These are phyloP conservation scores for Morella rubra DNA, from an alignment of 306 rosid species.

Conservation along the genomic window DNA sequence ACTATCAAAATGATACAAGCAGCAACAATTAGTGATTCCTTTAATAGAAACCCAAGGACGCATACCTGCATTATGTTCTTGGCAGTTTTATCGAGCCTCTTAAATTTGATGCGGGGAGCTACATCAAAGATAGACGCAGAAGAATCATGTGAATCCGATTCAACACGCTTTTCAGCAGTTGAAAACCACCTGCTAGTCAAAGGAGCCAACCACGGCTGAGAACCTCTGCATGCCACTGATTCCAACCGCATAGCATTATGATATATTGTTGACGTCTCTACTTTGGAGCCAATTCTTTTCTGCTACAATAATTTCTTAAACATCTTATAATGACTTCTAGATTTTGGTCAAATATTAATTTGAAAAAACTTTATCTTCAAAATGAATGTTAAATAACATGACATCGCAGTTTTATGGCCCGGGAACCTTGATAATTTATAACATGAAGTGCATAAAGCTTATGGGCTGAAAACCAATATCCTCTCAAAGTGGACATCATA, in stretches of 20 bases:
- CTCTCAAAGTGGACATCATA: not conserved
- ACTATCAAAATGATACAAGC: slow-evolving; percentile 21
- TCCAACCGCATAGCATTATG: slow-evolving; percentile 37
- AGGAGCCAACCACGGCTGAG: slow-evolving; percentile 34
- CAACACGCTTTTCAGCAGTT: slow-evolving; percentile 38
- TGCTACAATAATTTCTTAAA: slow-evolving; percentile 25
- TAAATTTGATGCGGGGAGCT: slow-evolving; percentile 76
- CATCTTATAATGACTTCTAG: slow-evolving; percentile 7
- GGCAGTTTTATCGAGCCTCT: slow-evolving; percentile 89
- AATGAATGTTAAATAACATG: not conserved
- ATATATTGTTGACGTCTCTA: slow-evolving; percentile 30
- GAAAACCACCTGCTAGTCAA: slow-evolving; percentile 45
- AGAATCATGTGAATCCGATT: slow-evolving; percentile 43
- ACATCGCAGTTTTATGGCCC: not conserved
- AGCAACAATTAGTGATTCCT: not conserved
- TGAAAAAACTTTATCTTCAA: not conserved
- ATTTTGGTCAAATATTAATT: too few species aligned
- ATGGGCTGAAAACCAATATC: not conserved
- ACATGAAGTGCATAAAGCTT: not conserved
- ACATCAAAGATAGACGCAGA: slow-evolving; percentile 35
- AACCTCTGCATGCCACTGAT: slow-evolving; percentile 27
- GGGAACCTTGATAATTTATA: not conserved
- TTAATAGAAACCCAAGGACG: slow-evolving; percentile 8
- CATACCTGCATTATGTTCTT: slow-evolving; percentile 94
- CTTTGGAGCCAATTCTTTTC: slow-evolving; percentile 30